These are phyloP conservation scores for Pisolithus microcarpus DNA, from an alignment of 768 basidiomycete species.

Conservation along the genomic window DNA sequence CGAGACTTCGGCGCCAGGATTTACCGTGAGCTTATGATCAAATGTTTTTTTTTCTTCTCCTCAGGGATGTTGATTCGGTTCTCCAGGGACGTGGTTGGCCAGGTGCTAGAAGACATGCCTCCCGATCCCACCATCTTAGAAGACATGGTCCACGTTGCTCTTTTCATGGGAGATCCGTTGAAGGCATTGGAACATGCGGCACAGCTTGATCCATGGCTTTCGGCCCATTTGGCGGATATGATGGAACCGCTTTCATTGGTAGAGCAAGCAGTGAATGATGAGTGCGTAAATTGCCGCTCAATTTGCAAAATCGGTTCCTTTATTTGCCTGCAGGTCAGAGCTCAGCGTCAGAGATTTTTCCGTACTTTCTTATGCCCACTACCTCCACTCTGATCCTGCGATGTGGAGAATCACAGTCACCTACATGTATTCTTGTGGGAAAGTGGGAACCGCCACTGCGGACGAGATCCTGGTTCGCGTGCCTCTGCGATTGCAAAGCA, in stretches of 20 bases:
- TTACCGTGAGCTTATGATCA: constrained; percentile 49
- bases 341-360: constrained; percentile 70
- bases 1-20: constrained; percentile 73
- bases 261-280: constrained; percentile 42
- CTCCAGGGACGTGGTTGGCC: constrained; percentile 53
- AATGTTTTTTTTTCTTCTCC: neutral
- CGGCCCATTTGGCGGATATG: constrained; percentile 84
- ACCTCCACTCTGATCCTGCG: constrained; percentile 72
- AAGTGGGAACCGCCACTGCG: constrained; percentile 62
- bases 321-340: constrained; percentile 40
- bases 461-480: constrained; percentile 71
- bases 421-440: constrained; percentile 82
- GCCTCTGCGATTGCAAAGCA: constrained; percentile 49
- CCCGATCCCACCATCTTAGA: constrained; percentile 73
- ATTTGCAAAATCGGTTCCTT: constrained; percentile 3
- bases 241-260: constrained; percentile 70
- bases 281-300: constrained; percentile 36
- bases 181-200: constrained; percentile 63
- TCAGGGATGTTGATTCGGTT: constrained; percentile 4
- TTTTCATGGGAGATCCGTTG: constrained; percentile 62
- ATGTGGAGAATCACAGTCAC: constrained; percentile 86
- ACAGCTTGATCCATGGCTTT: constrained; percentile 76
- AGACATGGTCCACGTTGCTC: constrained; percentile 67
- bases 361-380: constrained; percentile 75
- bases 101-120: constrained; percentile 61